Evolutionary conservation across 192 early-diverging fungal genomes (phyloP), one percentile per base, ranked within the genome.

Genomic region (Paraglomus occultum): DNA sequence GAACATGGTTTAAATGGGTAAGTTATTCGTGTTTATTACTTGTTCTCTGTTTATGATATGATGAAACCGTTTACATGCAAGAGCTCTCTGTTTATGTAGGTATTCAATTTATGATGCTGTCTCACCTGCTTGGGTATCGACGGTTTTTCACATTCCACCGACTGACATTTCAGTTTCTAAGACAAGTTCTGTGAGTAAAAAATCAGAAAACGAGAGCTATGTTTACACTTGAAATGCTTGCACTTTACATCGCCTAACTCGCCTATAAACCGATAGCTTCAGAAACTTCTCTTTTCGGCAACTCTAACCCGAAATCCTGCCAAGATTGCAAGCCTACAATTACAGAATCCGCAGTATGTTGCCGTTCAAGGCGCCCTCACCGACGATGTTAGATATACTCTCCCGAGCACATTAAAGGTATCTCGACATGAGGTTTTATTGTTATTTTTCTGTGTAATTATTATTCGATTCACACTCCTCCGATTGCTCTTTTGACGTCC

Each of bases 241-340:
- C 1, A 31, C 31, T 31, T n/a, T 3, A 31, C 31, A 31, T 31
- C 31, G 31, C 31, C 3, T 31, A 31, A 31, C 31, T 31, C 3
- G 3, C 31, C 9, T 38, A 39, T 8, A 49, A 17, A 48, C 18
- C 22, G 6, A 72, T 53, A 83, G 85, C 72, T 96, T 20, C 94
- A 96, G 76, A 98, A 98, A 78, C 83, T 99, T 3, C 82, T 99
- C 14, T 98, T 98, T 71, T 95, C 94, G 18, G 97, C 97, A 0
- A 99, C 97, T 2, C 78, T 99, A 51, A 95, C 97, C 2, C 84
- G 89, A 23, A 92, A 99, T 57, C 95, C 95, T 4, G 92, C 90
- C 71, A 95, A 95, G 67, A 88, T 99, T 65, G 93, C 94, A 9
- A 83, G 85, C 31, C 82, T 99, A 6, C 84, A 88, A 64, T 82